These are phyloP conservation scores for Dentipellis fragilis DNA, from an alignment of 768 basidiomycete genomes.

Conservation along the genomic window DNA sequence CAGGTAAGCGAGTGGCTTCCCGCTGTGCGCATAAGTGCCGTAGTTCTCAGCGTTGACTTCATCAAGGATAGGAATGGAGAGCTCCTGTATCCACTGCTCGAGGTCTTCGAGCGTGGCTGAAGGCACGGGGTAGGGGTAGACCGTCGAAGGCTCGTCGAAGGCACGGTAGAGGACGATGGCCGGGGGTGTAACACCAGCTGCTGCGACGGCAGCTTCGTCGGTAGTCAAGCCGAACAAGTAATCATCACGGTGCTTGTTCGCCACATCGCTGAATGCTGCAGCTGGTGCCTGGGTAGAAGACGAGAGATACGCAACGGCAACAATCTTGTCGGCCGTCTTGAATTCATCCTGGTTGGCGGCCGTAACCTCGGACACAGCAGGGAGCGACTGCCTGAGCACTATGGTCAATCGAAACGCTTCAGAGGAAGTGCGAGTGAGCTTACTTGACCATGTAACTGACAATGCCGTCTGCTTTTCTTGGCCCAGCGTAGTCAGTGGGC, in stretches of 20 bases:
- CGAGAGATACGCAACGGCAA: constrained; percentile 76
- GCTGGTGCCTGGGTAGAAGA: constrained; percentile 63
- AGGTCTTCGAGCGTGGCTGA: constrained; percentile 52
- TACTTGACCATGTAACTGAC: constrained; percentile 95
- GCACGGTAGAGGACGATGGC: constrained; percentile 85
- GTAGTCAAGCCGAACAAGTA: constrained; percentile 86
- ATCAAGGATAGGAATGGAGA: constrained; percentile 81
- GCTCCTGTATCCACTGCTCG: constrained; percentile 68
- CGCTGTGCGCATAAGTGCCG: constrained; percentile 66
- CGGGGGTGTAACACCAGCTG: constrained; percentile 69
- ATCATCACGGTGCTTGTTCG: constrained; percentile 83
- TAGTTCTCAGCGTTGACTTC: constrained; percentile 96
- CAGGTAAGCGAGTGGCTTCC: constrained; percentile 87
- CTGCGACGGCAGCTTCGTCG: constrained; percentile 57
- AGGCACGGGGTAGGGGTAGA: constrained; percentile 53
- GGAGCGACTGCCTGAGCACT: constrained; percentile 74
- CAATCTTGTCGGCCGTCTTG: constrained; percentile 81
- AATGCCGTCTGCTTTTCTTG: constrained; percentile 92
- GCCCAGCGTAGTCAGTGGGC: constrained; percentile 72
- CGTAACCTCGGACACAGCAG: constrained; percentile 82
- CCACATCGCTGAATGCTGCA: constrained; percentile 66
- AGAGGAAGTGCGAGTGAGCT: constrained; percentile 3
- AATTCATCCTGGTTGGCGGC: constrained; percentile 73
- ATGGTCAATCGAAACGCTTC: constrained; percentile 3
- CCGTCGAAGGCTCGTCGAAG: constrained; percentile 76